Evolutionary conservation across 495 filamentous ascomycete genomes (phyloP), one percentile per base, ranked within the genome.

Genomic region (Acidiella bohemica): DNA sequence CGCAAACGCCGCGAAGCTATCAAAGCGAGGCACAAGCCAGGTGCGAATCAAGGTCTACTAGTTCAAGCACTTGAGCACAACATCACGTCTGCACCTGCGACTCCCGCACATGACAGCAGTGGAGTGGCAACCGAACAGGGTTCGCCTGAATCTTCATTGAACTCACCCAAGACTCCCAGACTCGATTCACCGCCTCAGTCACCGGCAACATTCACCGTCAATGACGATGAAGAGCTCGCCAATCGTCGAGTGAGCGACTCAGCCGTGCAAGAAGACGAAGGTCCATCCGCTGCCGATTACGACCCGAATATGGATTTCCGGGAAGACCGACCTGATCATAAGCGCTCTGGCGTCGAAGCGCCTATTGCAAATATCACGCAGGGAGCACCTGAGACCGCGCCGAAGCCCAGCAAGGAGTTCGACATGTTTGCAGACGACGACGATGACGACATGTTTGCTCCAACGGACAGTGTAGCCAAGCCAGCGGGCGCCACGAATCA

Each of bases 361-460:
- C 27, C 27, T 6, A 6, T 39, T 6, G 24, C 19, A 21, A 26
- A 25, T 7, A n/a, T 17, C 22, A 10, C 34, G 11, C 4, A n/a
- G 13, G 16, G 8, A 10, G 29, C 33, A 13, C 14, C 32, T 18
- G 14, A 7, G 32, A 17, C 36, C 5, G 36, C 42, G 13, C 14
- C 42, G 10, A 37, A 43, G 41, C 49, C 58, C 20, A 69, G 63
- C 36, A 71, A 74, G 41, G 72, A 83, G 10, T 87, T 86, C 59
- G 92, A 97, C 57, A 97, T 96, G 88, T 96, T 96, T 58, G 84
- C 83, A 13, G 83, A 90, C 29, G 82, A 85, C 39, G 82, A 84
- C 42, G 80, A 80, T 37, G 81, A 92, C 43, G 82, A 90, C 55
- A 87, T 92, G 69, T 92, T 92, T 60, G 83, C 76, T 5, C 76